Percentiles rank a stretch among this genome's conserved stretches.
Conservation (phyloP, 305 asterid genomes). For the Rubia peregrina region DNA sequence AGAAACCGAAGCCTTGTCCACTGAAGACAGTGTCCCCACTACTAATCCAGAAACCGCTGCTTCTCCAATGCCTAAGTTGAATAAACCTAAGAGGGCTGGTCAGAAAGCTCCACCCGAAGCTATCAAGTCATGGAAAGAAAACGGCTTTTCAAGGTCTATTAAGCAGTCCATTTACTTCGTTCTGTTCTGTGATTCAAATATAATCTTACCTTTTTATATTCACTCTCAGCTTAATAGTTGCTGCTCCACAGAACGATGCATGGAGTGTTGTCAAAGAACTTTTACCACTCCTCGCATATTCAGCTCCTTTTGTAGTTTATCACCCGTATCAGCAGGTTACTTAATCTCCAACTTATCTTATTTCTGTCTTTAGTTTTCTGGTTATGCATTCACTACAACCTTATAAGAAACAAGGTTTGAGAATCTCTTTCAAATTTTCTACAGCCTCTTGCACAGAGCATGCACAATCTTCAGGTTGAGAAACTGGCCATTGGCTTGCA, state of each 20-base stretch:
- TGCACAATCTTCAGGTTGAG: constrained; percentile 79
- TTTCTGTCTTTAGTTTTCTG: background rate
- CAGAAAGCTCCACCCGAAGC: constrained; percentile 56
- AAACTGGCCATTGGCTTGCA: constrained; percentile 84
- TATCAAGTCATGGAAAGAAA: constrained; percentile 63
- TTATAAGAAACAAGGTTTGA: background rate
- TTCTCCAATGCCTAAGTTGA: constrained; percentile 31
- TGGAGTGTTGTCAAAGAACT: constrained; percentile 71
- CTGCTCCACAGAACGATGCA: constrained; percentile 69
- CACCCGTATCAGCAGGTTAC: constrained; percentile 81
- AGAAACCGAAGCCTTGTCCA: constrained; percentile 8
- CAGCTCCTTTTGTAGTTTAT: constrained; percentile 83
- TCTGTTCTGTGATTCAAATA: background rate
- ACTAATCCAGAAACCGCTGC: constrained; percentile 26
- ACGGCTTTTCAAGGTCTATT: constrained; percentile 85
- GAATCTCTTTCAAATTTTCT: constrained; percentile 10
- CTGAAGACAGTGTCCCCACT: constrained; percentile 27
- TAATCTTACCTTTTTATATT: constrained; percentile 12
- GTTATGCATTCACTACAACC: too few relatives aligned
- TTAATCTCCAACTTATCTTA: background rate
- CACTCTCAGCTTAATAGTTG: constrained; percentile 61
- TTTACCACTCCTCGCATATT: constrained; percentile 66
- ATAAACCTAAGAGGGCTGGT: constrained; percentile 54
- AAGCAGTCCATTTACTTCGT: background rate
- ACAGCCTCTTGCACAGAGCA: constrained; percentile 89